Evolutionary conservation across 2,329 filamentous ascomycete genomes (phyloP).

Genomic region (Fusarium falciforme): DNA sequence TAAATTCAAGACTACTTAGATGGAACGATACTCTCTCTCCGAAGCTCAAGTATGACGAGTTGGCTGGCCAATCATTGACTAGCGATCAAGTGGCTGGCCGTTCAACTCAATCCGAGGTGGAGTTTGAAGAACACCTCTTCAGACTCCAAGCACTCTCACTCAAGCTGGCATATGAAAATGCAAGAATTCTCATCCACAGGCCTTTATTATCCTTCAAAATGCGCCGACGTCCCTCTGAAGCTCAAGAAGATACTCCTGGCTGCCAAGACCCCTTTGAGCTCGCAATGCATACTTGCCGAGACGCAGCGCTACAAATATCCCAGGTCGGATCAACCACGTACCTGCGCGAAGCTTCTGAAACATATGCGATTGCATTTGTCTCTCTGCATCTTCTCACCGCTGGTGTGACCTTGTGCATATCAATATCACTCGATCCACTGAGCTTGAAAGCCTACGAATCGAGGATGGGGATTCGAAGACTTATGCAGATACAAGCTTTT

Average conservation of each 20-base stretch:
- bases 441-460: constrained; percentile 32
- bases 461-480: constrained; percentile 35
- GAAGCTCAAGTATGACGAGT: constrained; percentile 1
- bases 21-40: neutral
- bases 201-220: constrained; percentile 24
- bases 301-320: constrained; percentile 41
- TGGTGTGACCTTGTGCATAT: constrained; percentile 39
- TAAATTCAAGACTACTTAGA: neutral
- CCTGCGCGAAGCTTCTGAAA: constrained; percentile 31
- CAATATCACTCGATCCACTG: constrained; percentile 34
- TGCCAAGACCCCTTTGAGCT: constrained; percentile 25
- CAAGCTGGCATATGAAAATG: constrained; percentile 49
- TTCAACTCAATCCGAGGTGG: neutral
- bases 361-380: constrained; percentile 41
- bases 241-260: neutral
- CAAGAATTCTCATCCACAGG: constrained; percentile 45
- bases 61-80: neutral
- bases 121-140: constrained; percentile 37
- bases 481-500: constrained; percentile 39
- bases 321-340: constrained; percentile 9
- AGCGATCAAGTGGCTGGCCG: neutral
- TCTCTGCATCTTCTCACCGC: constrained; percentile 43
- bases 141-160: constrained; percentile 48
- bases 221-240: too few relatives aligned
- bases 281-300: constrained; percentile 30